Evolutionary conservation across 495 filamentous ascomycete species (phyloP).

Genomic region (Hypoxylon rickii): DNA sequence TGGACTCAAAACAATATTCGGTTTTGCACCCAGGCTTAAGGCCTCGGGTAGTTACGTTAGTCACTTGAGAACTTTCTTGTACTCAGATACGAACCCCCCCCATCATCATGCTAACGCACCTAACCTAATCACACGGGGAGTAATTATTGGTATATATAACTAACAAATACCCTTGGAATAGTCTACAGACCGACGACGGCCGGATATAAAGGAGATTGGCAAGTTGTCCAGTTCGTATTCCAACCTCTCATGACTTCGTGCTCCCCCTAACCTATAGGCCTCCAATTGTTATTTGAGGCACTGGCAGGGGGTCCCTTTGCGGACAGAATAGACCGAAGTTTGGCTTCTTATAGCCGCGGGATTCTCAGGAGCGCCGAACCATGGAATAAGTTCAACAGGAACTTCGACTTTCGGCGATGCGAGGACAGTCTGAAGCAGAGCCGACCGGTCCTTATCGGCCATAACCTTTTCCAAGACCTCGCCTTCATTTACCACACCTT

Average conservation of each 20-base stretch:
- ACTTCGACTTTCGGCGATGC: slow-evolving; percentile 30
- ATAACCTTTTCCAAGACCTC: slow-evolving; percentile 79
- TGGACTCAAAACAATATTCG: too few species aligned
- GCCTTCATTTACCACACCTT: slow-evolving; percentile 73
- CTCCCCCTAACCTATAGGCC: slow-evolving; percentile 45
- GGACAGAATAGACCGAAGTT: slow-evolving; percentile 47
- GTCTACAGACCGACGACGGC: neutral
- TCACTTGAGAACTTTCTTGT: too few species aligned
- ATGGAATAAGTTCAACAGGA: slow-evolving; percentile 28
- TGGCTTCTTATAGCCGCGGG: slow-evolving; percentile 37
- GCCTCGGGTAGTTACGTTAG: too few species aligned
- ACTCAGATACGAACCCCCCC: too few species aligned
- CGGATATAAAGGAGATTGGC: neutral
- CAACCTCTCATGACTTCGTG: neutral
- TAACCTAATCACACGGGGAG: too few species aligned
- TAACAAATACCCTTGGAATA: too few species aligned
- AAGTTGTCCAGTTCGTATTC: slow-evolving; percentile 11
- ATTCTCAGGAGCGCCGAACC: slow-evolving; percentile 7
- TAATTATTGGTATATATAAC: too few species aligned
- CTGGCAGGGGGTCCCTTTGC: slow-evolving; percentile 62
- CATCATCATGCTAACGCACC: too few species aligned
- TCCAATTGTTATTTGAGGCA: slow-evolving; percentile 74
- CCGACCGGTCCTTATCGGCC: slow-evolving; percentile 66
- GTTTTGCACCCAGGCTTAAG: too few species aligned
- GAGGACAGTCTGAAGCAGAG: slow-evolving; percentile 48